These are phyloP conservation scores for Tulasnella calospora DNA, from an alignment of 768 basidiomycete genomes.

Conservation along the genomic window DNA sequence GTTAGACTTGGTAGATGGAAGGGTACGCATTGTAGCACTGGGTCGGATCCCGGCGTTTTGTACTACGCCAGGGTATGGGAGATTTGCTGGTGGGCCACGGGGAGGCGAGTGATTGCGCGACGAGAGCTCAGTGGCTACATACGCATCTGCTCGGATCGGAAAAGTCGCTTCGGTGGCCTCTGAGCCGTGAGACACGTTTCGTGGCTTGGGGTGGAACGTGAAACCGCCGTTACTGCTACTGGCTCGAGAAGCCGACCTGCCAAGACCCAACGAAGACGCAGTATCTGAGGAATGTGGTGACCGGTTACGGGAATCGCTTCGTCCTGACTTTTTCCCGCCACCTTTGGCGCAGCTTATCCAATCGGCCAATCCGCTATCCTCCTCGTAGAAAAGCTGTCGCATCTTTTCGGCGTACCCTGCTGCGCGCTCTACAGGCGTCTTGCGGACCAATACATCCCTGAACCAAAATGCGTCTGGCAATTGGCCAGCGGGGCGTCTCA, in stretches of 20 bases:
- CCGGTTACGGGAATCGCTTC: not conserved
- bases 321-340: slow-evolving; percentile 1
- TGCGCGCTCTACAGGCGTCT: slow-evolving; percentile 31
- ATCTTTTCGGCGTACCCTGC: slow-evolving; percentile 33
- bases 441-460: slow-evolving; percentile 28
- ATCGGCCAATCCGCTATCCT: slow-evolving; percentile 31
- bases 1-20: not conserved
- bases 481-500: not conserved
- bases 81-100: slow-evolving; percentile 19
- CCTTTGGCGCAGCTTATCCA: slow-evolving; percentile 30
- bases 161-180: slow-evolving; percentile 22
- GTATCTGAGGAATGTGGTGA: not conserved
- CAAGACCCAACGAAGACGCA: not conserved
- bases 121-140: slow-evolving; percentile 19
- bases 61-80: slow-evolving; percentile 25
- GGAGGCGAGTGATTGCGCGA: slow-evolving; percentile 19
- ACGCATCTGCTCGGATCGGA: slow-evolving; percentile 21
- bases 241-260: not conserved
- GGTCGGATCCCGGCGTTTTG: not conserved
- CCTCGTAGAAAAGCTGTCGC: slow-evolving; percentile 30
- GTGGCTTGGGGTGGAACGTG: slow-evolving; percentile 3
- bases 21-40: not conserved
- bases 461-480: slow-evolving; percentile 29
- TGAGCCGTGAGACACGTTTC: slow-evolving; percentile 21
- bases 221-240: not conserved